Percentiles rank a stretch among this genome's conserved stretches.
Evolutionary conservation across 1,284 basidiomycete species (phyloP).

Genomic region (Ceratobasidium sp.): DNA sequence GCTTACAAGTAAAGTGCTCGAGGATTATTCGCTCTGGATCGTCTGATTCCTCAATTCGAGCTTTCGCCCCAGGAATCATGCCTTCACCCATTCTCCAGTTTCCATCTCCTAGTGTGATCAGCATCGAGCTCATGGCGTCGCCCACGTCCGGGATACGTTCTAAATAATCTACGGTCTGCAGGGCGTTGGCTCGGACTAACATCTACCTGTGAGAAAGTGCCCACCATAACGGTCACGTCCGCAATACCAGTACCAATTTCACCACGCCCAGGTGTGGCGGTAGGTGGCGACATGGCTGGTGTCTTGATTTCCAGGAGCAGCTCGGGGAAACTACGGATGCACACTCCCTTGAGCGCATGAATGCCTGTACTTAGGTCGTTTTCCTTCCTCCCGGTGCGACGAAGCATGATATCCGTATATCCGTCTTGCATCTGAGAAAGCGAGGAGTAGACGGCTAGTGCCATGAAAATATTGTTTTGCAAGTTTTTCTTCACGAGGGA

Average conservation of each 20-base stretch:
- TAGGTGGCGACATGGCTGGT: slow-evolving; percentile 49
- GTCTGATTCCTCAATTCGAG: slow-evolving; percentile 53
- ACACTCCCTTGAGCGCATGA: slow-evolving; percentile 66
- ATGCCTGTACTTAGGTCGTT: slow-evolving; percentile 75
- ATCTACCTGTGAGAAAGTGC: not conserved
- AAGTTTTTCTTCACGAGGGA: slow-evolving; percentile 78
- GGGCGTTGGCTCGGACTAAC: slow-evolving; percentile 19
- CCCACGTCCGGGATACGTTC: slow-evolving; percentile 70
- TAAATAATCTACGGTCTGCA: slow-evolving; percentile 70
- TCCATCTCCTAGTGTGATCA: slow-evolving; percentile 75
- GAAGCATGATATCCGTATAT: slow-evolving; percentile 70
- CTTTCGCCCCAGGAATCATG: slow-evolving; percentile 57
- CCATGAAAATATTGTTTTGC: slow-evolving; percentile 84
- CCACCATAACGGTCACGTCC: slow-evolving; percentile 68
- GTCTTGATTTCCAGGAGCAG: slow-evolving; percentile 74
- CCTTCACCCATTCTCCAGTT: slow-evolving; percentile 90
- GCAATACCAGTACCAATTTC: slow-evolving; percentile 65
- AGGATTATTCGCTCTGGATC: slow-evolving; percentile 60
- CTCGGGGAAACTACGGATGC: slow-evolving; percentile 79
- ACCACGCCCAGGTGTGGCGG: slow-evolving; percentile 47
- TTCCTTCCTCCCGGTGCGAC: slow-evolving; percentile 57
- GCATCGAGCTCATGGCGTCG: slow-evolving; percentile 65
- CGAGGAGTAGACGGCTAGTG: slow-evolving; percentile 68
- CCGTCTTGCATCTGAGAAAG: slow-evolving; percentile 60
- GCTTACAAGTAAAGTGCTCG: slow-evolving; percentile 75